These are phyloP conservation scores for Colletotrichum graminicola DNA, from an alignment of 2,329 filamentous ascomycete genomes.

Conservation along the genomic window DNA sequence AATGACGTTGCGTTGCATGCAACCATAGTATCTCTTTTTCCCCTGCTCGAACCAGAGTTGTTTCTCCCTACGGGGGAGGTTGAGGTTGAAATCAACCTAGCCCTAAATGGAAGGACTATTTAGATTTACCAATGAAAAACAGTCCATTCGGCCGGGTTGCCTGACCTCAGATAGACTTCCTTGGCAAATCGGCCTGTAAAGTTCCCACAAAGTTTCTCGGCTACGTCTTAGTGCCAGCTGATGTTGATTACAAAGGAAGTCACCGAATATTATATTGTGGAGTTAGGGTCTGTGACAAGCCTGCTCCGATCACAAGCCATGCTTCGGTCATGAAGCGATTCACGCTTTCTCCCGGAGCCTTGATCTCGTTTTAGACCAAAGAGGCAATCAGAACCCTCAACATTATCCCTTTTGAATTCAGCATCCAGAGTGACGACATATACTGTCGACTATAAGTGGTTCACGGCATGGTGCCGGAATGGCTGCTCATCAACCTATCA, in stretches of 20 bases:
- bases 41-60: background rate
- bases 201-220: background rate
- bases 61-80: background rate
- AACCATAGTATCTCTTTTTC: background rate
- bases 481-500: background rate
- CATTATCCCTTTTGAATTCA: background rate
- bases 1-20: background rate
- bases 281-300: background rate
- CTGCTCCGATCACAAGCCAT: background rate
- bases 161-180: background rate
- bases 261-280: too few species aligned
- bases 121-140: conserved; percentile 12
- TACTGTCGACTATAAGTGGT: background rate
- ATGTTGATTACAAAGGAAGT: background rate
- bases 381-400: background rate
- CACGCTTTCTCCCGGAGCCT: background rate
- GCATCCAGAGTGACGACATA: background rate
- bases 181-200: background rate
- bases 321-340: background rate
- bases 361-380: background rate
- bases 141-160: background rate
- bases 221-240: conserved; percentile 24
- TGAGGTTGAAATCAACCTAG: conserved; percentile 1
- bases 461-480: background rate
- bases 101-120: background rate